Percentiles rank a stretch among this genome's conserved stretches.
phyloP scores from a whole-genome alignment of 2,329 filamentous ascomycete genomes.

The Ascosphaera acerosa region DNA sequence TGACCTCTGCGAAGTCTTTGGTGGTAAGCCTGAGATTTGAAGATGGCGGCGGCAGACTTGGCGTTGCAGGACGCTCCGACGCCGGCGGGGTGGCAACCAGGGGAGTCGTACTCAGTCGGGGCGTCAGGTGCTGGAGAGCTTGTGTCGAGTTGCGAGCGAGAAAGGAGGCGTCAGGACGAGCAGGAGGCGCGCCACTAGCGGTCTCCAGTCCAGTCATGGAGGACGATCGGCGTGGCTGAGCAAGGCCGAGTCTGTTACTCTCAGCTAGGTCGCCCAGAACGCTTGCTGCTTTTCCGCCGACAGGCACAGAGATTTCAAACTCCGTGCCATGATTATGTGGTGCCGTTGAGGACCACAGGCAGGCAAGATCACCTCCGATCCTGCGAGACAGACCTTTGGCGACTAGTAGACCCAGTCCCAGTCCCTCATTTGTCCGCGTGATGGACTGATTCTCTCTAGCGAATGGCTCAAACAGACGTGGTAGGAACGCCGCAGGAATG shows the following conservation, averaged over 20 bases:
- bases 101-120: neutral
- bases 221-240: neutral
- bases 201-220: neutral
- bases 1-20: constrained; percentile 2
- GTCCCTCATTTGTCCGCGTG: constrained; percentile 39
- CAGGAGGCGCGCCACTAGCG: neutral
- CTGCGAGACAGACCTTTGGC: constrained; percentile 44
- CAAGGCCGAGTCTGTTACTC: neutral
- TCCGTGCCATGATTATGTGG: constrained; percentile 37
- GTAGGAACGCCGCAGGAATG: constrained; percentile 39
- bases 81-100: neutral
- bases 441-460: constrained; percentile 42
- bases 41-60: neutral
- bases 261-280: constrained; percentile 9
- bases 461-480: constrained; percentile 43
- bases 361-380: constrained; percentile 40
- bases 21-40: neutral
- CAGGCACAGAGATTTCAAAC: constrained; percentile 41
- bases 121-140: neutral
- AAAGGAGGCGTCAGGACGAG: neutral
- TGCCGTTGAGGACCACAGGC: constrained; percentile 34
- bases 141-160: too few species aligned
- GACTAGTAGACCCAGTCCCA: constrained; percentile 44
- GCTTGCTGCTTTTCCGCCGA: constrained; percentile 18
- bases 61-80: neutral